phyloP scores from a whole-genome alignment of 2,329 filamentous ascomycete genomes.

The Monosporascus sp. region DNA sequence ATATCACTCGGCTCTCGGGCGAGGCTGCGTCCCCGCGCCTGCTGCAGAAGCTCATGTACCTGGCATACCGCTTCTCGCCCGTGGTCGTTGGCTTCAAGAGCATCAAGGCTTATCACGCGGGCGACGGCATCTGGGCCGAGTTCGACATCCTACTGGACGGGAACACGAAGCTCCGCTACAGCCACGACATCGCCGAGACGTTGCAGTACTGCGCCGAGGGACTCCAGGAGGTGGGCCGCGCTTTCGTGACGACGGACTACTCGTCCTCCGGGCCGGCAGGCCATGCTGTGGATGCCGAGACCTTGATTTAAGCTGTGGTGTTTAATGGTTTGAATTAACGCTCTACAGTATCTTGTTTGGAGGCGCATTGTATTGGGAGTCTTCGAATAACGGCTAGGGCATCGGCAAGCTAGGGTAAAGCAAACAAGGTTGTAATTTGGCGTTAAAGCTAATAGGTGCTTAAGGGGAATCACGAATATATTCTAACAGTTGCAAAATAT shows the following conservation, averaged over 20 bases:
- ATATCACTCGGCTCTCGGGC: constrained; percentile 55
- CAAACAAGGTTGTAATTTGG: no score
- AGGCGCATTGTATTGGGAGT: no score
- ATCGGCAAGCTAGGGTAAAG: no score
- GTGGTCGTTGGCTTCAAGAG: constrained; percentile 50
- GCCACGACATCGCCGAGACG: constrained; percentile 58
- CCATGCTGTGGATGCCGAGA: constrained; percentile 16
- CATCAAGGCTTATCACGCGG: constrained; percentile 54
- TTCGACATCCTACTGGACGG: constrained; percentile 54
- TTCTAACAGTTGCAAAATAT: no score
- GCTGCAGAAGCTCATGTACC: constrained; percentile 52
- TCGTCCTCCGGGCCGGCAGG: constrained; percentile 17
- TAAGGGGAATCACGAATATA: no score
- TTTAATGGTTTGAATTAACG: no score
- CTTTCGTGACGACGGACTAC: constrained; percentile 36
- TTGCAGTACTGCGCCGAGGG: constrained; percentile 58
- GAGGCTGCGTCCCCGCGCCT: constrained; percentile 46
- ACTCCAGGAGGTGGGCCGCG: constrained; percentile 32
- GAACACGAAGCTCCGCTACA: constrained; percentile 43
- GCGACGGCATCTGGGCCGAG: constrained; percentile 59
- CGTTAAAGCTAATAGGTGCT: no score
- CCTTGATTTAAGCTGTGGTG: no score
- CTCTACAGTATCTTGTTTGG: no score
- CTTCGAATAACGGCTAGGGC: no score
- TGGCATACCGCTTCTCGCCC: constrained; percentile 52